Base-by-base conservation (phyloP, 805 yeast genomes). In the Dipodascopsis tothii region DNA sequence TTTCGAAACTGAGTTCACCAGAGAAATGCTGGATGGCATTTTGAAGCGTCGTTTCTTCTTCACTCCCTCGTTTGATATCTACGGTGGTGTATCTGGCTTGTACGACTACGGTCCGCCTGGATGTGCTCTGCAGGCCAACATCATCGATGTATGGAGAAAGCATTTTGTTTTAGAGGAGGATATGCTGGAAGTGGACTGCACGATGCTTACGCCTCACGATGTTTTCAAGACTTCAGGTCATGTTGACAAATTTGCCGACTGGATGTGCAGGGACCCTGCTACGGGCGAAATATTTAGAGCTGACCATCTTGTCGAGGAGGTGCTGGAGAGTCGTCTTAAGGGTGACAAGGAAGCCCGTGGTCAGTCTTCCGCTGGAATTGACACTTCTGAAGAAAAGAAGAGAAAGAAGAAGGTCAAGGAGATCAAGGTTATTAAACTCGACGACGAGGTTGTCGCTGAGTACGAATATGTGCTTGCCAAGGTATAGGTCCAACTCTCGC, bases 51-150 rank as follows among this genome's bases (percentile, higher is more conserved):
- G 99, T 64, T 92, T 92, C 72, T 92, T 92, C 69, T 94, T 77
- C 64, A 96, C 97, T 16, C 99, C 99, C 54, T 81, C 97, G 28
- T 92, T 92, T 60, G 98, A 92, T 64, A 78, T 90, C 52, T 92
- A 92, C 65, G 98, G 98, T 56, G 98, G 98, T 66, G 97, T 92
- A 37, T 84, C 96, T 39, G 99, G 99, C 55, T 74, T 92, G 46
- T 92, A 85, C 66, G 99, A 92, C 66, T 92, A 88, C 63, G 99
- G 99, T 70, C 99, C 99, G 52, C 96, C 98, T 64, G 98, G 98
- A 51, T 90, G 97, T 72, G 94, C 97, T 9, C 77, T 92, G 68
- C 97, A 90, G 72, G 95, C 96, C 59, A 90, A 92, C 66, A 75
- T 92, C 51, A 72, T 92, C 50, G 99, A 94, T 61, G 74, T 77